Percentiles rank a stretch among this genome's conserved stretches.
Conservation (phyloP, 2,329 filamentous ascomycete genomes). For the Acephala macrosclerotiorum region DNA sequence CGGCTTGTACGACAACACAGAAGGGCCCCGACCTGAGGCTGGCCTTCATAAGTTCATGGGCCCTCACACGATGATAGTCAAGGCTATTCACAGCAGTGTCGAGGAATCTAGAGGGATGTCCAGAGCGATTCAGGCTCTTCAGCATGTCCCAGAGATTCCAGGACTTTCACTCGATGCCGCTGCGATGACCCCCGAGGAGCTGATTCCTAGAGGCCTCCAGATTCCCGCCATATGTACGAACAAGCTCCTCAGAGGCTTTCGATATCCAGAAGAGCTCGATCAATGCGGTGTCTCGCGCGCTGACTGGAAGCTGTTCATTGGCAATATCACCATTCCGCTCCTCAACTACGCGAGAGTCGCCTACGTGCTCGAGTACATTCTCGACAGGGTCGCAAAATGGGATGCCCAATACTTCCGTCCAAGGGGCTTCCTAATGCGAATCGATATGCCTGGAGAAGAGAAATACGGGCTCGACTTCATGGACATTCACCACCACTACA, state of each 20-base stretch:
- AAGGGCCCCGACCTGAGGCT: no score
- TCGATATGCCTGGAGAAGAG: constrained; percentile 38
- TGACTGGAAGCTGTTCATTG: constrained; percentile 24
- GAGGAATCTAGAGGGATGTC: not conserved
- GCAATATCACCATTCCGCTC: constrained; percentile 14
- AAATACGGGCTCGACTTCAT: constrained; percentile 34
- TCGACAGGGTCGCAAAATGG: constrained; percentile 29
- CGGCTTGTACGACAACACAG: not conserved
- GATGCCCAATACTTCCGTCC: constrained; percentile 32
- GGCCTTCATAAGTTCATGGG: not conserved
- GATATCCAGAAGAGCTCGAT: constrained; percentile 27
- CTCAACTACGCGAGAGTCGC: constrained; percentile 12
- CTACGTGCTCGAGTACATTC: constrained; percentile 28
- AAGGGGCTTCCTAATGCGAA: constrained; percentile 32
- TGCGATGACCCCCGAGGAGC: not conserved
- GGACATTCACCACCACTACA: constrained; percentile 33
- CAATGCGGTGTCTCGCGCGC: constrained; percentile 21
- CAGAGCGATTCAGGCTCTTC: not conserved
- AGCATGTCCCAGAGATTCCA: not conserved
- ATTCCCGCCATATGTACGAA: constrained; percentile 29
- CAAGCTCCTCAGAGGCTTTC: constrained; percentile 26
- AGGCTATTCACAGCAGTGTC: not conserved
- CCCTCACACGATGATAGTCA: not conserved
- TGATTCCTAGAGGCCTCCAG: constrained; percentile 25
- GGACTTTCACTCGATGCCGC: not conserved